Evolutionary conservation across 202 grass and related monocot genomes (phyloP).

Genomic region (Panicum virgatum): DNA sequence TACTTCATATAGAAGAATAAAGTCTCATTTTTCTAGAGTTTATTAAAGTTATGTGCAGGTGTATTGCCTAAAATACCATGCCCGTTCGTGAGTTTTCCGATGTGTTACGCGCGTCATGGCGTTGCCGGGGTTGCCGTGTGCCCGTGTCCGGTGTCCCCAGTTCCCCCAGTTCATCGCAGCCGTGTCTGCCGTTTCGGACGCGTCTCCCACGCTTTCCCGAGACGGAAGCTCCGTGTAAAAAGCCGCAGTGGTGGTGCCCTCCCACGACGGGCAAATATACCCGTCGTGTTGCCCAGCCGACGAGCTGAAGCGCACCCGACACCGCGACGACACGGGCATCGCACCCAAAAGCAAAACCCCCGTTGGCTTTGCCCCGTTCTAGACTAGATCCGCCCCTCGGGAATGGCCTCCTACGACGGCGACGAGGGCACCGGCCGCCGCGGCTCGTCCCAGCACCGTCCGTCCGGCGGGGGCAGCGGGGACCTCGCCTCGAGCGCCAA

Average conservation of each 20-base stretch:
- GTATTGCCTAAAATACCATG: neutral
- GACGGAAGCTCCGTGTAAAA: neutral
- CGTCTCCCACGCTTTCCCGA: neutral
- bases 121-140: no score
- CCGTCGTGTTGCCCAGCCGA: neutral
- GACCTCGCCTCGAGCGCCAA: conserved; percentile 72
- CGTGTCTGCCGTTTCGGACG: neutral
- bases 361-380: neutral
- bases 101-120: no score
- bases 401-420: conserved; percentile 57
- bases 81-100: neutral
- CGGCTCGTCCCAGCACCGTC: conserved; percentile 26
- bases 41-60: neutral
- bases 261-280: neutral
- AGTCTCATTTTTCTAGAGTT: neutral
- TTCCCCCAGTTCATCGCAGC: neutral
- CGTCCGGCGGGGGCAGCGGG: conserved; percentile 36
- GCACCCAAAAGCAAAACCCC: neutral
- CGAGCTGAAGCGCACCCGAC: neutral
- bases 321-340: neutral
- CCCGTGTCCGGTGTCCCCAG: no score
- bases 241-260: neutral
- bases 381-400: conserved; percentile 28
- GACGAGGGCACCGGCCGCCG: conserved; percentile 23
- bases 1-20: neutral